Evolutionary conservation across 345 rosid genomes (phyloP), one percentile per base, ranked within the genome.

Genomic region (Hibiscus syriacus): DNA sequence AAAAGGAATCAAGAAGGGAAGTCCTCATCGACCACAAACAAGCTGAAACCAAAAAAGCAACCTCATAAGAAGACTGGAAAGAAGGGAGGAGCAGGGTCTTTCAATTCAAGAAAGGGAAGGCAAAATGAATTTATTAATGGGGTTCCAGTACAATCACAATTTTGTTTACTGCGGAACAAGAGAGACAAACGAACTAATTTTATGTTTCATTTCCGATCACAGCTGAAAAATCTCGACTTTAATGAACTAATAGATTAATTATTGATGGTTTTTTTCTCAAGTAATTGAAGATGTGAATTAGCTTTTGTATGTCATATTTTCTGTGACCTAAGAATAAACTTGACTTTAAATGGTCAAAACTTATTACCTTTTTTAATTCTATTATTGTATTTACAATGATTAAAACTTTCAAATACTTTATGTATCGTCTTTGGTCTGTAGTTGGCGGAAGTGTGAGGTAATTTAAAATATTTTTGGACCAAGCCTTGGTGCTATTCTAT

Each of bases 21-120:
- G 32, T 46, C 81, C 6, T 72, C 80, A 13, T 74, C 78, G 13
- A 55, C 71, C 43, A 58, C 84, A 12, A 77, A 64, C 74, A 88
- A 81, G 79, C 71, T 86, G 80, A 88, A 81, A 76, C 81, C 87
- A 1, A 79, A 74, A 67, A 74, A 55, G 74, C 74, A 72, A 22
- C 65, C 66, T 16, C 67, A 68, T 30, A 82, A 82, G 82, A 85
- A 80, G 71, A 22, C 69, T 32, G n/a, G n/a, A 27, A 80, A 65
- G 72, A 79, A 70, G n/a, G n/a, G n/a, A 52, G 80, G 77, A 14
- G 39, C 78, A 1, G 68, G 71, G 12, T 66, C 79, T 5, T n/a
- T n/a, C n/a, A n/a, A n/a, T 72, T 69, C 2, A 81, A 76, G 70
- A 84, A 76, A 67, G 81, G 76, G 25, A 54, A 67, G 17, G 38